Evolutionary conservation across 805 yeast genomes (phyloP).

Genomic region (Yamadazyma olivae): DNA sequence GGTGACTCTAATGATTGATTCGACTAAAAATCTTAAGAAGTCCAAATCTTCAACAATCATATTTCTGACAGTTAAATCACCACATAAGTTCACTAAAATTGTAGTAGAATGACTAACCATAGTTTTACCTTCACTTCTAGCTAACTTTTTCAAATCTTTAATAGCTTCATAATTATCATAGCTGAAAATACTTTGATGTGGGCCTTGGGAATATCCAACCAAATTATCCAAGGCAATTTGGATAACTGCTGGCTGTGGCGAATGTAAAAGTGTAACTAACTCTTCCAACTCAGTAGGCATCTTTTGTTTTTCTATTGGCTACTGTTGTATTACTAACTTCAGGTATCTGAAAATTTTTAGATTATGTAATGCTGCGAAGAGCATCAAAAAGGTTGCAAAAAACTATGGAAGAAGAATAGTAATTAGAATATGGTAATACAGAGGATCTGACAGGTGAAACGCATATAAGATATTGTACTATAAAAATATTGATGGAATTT

Average conservation of each 20-base stretch:
- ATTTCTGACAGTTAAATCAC: constrained; percentile 59
- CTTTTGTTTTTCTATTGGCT: neutral
- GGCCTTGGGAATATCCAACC: constrained; percentile 76
- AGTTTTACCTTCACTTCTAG: constrained; percentile 49
- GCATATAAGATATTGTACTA: neutral
- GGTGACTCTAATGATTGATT: constrained; percentile 49
- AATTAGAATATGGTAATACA: no score
- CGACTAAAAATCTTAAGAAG: constrained; percentile 48
- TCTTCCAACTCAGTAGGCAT: constrained; percentile 49
- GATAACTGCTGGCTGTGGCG: constrained; percentile 74
- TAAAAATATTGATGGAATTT: neutral
- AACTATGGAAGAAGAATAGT: no score
- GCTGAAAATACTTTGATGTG: constrained; percentile 62
- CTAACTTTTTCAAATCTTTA: constrained; percentile 62
- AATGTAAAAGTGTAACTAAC: constrained; percentile 76
- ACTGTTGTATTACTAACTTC: neutral
- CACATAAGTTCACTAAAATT: constrained; percentile 79
- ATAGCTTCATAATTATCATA: constrained; percentile 70
- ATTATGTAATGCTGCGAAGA: neutral
- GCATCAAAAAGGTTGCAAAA: no score
- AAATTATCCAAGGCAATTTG: constrained; percentile 83
- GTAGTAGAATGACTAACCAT: constrained; percentile 69
- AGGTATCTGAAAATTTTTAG: neutral
- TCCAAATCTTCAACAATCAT: constrained; percentile 62
- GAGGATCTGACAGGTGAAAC: no score